These are phyloP conservation scores for Podosphaera fusca DNA, from an alignment of 2,329 filamentous ascomycete species.

Conservation along the genomic window DNA sequence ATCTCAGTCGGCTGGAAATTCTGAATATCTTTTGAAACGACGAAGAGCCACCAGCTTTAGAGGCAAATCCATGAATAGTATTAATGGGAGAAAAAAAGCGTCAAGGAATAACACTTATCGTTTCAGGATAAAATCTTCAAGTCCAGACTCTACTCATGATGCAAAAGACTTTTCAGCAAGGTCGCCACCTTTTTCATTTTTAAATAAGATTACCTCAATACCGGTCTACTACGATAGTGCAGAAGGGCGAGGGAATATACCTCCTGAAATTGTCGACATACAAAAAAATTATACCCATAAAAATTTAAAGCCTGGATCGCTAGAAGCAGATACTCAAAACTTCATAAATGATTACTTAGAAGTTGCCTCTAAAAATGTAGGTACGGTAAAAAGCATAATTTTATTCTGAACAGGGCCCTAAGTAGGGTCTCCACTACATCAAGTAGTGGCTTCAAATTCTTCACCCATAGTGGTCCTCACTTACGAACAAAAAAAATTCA, in stretches of 20 bases:
- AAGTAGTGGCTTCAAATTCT: slow-evolving; percentile 2
- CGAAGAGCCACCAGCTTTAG: background rate
- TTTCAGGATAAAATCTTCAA: background rate
- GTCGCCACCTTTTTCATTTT: background rate
- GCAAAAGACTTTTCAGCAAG: background rate
- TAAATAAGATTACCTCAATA: background rate
- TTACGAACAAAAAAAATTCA: background rate
- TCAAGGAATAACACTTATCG: background rate
- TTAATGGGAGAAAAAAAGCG: background rate
- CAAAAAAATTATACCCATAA: background rate
- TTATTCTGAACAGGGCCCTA: background rate
- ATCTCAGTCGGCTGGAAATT: background rate
- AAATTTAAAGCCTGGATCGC: background rate
- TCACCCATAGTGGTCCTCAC: background rate
- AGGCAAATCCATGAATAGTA: background rate
- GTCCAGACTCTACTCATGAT: background rate
- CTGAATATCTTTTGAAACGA: background rate
- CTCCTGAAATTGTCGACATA: background rate
- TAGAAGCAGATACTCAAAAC: background rate
- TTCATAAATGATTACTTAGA: background rate
- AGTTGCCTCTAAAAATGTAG: background rate
- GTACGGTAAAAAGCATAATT: background rate
- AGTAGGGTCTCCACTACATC: background rate
- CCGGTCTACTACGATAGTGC: background rate
- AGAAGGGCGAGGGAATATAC: background rate